Conservation (phyloP, 2,329 filamentous ascomycete species). For the Sphaerulina musiva region DNA sequence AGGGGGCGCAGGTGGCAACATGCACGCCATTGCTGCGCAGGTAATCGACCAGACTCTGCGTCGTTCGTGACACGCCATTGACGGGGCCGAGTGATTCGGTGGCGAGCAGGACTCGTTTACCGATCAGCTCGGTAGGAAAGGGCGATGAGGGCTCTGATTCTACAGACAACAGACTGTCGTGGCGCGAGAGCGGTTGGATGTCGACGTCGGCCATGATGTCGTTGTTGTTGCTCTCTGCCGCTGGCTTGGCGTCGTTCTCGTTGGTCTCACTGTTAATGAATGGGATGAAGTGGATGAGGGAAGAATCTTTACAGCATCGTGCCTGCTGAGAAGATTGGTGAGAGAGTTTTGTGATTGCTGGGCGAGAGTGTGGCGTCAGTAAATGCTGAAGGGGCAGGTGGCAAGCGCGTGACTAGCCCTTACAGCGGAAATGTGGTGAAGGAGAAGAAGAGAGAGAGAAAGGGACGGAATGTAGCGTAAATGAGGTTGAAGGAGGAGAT, state of each 20-base stretch:
- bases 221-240: not conserved
- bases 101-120: conserved; percentile 59
- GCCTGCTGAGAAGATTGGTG: not conserved
- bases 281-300: not conserved
- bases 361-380: conserved; percentile 1
- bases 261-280: not conserved
- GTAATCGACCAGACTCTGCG: conserved; percentile 62
- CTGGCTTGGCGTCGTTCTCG: not conserved
- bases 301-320: not conserved
- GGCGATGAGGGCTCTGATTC: conserved; percentile 8
- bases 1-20: conserved; percentile 61
- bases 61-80: conserved; percentile 67
- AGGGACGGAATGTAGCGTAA: not conserved
- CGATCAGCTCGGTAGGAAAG: conserved; percentile 47
- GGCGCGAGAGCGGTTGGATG: not conserved
- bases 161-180: conserved; percentile 8
- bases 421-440: not conserved
- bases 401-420: not conserved
- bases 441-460: not conserved
- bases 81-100: conserved; percentile 67
- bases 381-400: not conserved
- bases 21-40: conserved; percentile 57
- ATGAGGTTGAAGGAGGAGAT: not conserved
- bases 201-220: not conserved
- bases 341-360: not conserved